Evolutionary conservation across 1,284 basidiomycete genomes (phyloP).

Genomic region (Ustilago vetiveriae): DNA sequence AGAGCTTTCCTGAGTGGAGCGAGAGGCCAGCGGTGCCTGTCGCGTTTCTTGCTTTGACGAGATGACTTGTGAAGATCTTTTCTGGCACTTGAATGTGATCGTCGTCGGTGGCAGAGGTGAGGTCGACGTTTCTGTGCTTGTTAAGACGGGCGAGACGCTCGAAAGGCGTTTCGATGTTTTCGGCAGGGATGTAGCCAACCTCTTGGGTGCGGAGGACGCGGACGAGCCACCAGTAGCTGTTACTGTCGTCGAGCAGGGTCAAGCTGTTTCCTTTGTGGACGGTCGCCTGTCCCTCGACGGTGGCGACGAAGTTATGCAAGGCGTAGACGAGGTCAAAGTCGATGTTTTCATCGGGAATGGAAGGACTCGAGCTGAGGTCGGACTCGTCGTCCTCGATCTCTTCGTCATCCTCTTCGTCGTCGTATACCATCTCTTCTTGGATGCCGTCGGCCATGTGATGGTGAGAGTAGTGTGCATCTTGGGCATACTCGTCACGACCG

Average conservation of each 20-base stretch:
- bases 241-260: conserved; percentile 66
- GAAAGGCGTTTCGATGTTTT: conserved; percentile 98
- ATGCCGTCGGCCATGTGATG: conserved; percentile 36
- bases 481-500: conserved; percentile 31
- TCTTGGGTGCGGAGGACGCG: conserved; percentile 74
- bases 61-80: conserved; percentile 52
- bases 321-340: conserved; percentile 67
- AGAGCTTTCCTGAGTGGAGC: conserved; percentile 63
- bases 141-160: conserved; percentile 93
- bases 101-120: conserved; percentile 64
- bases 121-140: conserved; percentile 94
- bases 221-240: conserved; percentile 67
- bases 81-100: conserved; percentile 63
- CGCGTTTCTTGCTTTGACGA: conserved; percentile 60
- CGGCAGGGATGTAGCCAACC: conserved; percentile 98
- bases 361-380: conserved; percentile 65
- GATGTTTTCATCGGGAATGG: conserved; percentile 67
- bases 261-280: conserved; percentile 66
- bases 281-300: conserved; percentile 66
- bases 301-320: conserved; percentile 66
- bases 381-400: conserved; percentile 63
- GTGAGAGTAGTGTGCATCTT: conserved; percentile 24
- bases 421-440: conserved; percentile 51
- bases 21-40: conserved; percentile 47
- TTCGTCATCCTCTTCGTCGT: conserved; percentile 59